Evolutionary conservation across 1,139 yeast genomes (phyloP).

Genomic region (Sugiyamaella xylanicola): DNA sequence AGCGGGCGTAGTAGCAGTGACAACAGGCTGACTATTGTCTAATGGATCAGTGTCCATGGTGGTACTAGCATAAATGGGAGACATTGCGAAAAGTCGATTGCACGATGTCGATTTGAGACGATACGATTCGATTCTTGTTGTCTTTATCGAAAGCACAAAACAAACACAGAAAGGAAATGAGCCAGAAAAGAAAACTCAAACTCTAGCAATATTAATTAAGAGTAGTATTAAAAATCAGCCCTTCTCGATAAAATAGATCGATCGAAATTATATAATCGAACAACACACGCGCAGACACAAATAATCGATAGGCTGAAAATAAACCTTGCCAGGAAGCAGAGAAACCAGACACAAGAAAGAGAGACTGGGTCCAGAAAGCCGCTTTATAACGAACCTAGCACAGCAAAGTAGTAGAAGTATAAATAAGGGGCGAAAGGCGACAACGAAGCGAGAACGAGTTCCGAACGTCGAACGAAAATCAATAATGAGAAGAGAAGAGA

Average conservation of each 20-base stretch:
- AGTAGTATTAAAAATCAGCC: no score
- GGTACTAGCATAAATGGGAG: neutral
- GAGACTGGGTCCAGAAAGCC: no score
- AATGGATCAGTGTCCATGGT: slow-evolving; percentile 12
- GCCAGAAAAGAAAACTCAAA: no score
- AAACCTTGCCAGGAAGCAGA: neutral
- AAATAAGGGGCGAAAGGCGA: neutral
- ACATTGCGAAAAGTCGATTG: neutral
- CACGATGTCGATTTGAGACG: no score
- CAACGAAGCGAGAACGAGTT: neutral
- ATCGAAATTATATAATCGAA: neutral
- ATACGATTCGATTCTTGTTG: no score
- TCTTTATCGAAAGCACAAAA: neutral
- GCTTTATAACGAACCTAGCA: no score
- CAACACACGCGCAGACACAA: neutral
- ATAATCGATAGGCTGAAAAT: neutral
- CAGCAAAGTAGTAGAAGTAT: neutral
- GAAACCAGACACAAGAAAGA: no score
- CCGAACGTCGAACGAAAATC: neutral
- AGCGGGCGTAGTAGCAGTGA: neutral
- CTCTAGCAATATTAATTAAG: neutral
- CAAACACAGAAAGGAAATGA: no score
- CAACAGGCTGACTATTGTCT: neutral
- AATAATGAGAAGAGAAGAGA: no score
- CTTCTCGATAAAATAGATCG: no score